Conservation (phyloP, 768 basidiomycete species). For the Tephrocybe sp. region DNA sequence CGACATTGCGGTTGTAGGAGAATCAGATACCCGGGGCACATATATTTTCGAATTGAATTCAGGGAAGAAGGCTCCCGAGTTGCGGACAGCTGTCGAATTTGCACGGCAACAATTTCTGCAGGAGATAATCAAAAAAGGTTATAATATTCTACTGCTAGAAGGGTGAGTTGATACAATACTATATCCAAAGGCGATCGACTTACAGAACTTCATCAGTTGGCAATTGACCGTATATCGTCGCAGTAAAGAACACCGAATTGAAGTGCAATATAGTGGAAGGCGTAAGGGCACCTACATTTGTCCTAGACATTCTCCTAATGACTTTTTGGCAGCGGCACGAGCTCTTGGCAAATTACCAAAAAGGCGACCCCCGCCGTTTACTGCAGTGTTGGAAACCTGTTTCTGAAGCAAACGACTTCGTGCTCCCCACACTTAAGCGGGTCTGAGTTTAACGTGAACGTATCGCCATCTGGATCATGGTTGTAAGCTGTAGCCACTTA, state of each 20-base stretch:
- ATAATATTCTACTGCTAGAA: conserved; percentile 66
- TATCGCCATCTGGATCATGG: neutral
- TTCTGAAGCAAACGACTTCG: conserved; percentile 13
- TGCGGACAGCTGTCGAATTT: conserved; percentile 56
- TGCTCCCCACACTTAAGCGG: no score
- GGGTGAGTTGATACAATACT: conserved; percentile 42
- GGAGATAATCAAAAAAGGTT: conserved; percentile 53
- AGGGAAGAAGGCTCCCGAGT: conserved; percentile 42
- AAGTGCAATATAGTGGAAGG: conserved; percentile 69
- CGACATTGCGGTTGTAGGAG: conserved; percentile 55
- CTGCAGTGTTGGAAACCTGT: conserved; percentile 56
- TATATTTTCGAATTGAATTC: conserved; percentile 63
- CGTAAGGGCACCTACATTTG: conserved; percentile 34
- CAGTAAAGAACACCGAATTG: conserved; percentile 61
- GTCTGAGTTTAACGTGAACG: neutral
- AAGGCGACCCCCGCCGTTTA: conserved; percentile 60
- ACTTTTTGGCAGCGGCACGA: conserved; percentile 45
- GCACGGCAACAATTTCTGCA: conserved; percentile 64
- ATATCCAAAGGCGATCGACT: conserved; percentile 4
- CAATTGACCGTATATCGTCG: conserved; percentile 61
- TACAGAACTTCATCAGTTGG: conserved; percentile 48
- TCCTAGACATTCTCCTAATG: conserved; percentile 1
- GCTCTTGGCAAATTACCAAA: conserved; percentile 47
- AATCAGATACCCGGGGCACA: conserved; percentile 54
- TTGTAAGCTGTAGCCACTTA: no score